phyloP scores from a whole-genome alignment of 306 rosid species.

The Acacia confusa region DNA sequence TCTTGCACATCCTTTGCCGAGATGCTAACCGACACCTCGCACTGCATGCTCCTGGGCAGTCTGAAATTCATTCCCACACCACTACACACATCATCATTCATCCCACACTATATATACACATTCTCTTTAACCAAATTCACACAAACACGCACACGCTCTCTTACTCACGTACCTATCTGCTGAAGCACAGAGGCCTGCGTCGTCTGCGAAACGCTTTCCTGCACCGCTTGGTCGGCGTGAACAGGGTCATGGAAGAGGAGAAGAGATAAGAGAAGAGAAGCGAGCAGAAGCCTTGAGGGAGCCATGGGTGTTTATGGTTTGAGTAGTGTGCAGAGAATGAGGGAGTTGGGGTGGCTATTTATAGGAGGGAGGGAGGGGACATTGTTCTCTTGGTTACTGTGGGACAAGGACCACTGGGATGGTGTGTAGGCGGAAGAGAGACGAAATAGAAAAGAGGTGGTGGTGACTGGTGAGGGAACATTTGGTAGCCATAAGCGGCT shows the following conservation, averaged over 20 bases:
- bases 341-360: constrained; percentile 44
- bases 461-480: constrained; percentile 25
- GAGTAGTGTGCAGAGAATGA: neutral
- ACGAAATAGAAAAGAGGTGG: neutral
- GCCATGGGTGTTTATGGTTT: constrained; percentile 36
- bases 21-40: constrained; percentile 58
- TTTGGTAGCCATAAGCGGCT: constrained; percentile 15
- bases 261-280: constrained; percentile 50
- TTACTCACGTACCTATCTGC: constrained; percentile 21
- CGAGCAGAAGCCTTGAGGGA: constrained; percentile 43
- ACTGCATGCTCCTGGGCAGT: constrained; percentile 49
- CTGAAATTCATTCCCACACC: constrained; percentile 28
- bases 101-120: neutral
- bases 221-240: constrained; percentile 33
- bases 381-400: neutral
- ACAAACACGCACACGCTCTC: neutral
- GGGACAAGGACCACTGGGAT: neutral
- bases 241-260: constrained; percentile 30
- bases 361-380: constrained; percentile 29
- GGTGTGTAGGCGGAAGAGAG: constrained; percentile 23
- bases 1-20: constrained; percentile 50
- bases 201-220: constrained; percentile 23
- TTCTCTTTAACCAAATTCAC: neutral
- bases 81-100: neutral
- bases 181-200: constrained; percentile 30